These are phyloP conservation scores for Dorcoceras hygrometricum DNA, from an alignment of 257 asterid genomes.

Conservation along the genomic window DNA sequence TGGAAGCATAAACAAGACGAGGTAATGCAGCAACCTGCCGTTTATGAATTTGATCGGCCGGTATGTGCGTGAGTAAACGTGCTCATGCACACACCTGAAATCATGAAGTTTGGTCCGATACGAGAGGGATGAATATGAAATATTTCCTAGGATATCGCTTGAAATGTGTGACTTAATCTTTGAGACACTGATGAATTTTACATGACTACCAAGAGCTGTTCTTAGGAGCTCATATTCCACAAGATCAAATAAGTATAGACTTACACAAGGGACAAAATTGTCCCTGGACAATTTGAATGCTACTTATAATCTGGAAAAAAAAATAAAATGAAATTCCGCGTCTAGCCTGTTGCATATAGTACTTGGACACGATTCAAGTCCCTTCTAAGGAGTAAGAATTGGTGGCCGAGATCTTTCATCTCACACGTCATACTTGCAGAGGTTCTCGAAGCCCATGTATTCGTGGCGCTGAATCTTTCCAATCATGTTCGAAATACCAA, in stretches of 20 bases:
- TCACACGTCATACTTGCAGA: conserved; percentile 62
- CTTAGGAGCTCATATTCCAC: neutral
- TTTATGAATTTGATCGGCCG: too few species aligned
- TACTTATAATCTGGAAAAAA: neutral
- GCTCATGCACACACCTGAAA: neutral
- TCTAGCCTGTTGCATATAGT: neutral
- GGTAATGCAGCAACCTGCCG: neutral
- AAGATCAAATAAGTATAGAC: neutral
- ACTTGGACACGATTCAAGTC: neutral
- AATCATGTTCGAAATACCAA: conserved; percentile 85
- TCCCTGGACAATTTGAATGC: neutral
- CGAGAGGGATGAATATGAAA: too few species aligned
- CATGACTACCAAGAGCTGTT: neutral
- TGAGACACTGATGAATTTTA: neutral
- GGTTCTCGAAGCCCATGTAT: conserved; percentile 92
- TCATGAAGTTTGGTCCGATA: neutral
- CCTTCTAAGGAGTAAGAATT: neutral
- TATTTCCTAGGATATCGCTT: neutral
- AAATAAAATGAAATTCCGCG: neutral
- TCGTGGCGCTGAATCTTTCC: conserved; percentile 67
- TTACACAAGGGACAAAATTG: neutral
- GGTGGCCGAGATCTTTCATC: neutral
- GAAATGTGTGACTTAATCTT: neutral
- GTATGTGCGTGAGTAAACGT: too few species aligned
- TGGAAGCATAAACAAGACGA: neutral